Base-by-base conservation (phyloP, 345 rosid genomes). In the Euphorbia pulcherrima region DNA sequence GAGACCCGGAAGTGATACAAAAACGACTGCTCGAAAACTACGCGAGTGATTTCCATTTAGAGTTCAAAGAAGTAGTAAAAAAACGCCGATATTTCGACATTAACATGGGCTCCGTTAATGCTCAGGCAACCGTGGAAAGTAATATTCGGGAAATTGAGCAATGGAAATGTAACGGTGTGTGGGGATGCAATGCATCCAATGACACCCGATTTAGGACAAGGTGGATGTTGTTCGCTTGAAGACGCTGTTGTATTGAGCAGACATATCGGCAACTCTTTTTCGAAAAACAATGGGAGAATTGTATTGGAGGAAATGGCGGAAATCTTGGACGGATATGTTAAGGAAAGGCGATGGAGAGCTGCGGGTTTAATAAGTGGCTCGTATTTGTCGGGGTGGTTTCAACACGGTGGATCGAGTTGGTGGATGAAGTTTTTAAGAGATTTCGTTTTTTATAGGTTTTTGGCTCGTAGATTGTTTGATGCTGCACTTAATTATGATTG, bases 121-220 rank as follows among this genome's bases (percentile, higher is more conserved):
- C 62, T 67, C 5, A 67, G 82, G 64, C 29, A 69, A 17, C 88
- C 84, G 0, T 82, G 86, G 86, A 28, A 69, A 23, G 39, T 84
- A 4, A 3, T 82, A 0, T 41, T 77, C 1, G 80, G 77, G 23
- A 81, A 67, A 13, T 54, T 83, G n/a, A 77, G 78, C 61, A 74
- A 66, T 39, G 79, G 70, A 8, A 82, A 77, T 60, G 18, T 83
- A 4, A 78, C 83, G 0, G 73, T 83, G 17, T 84, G 73, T 0
- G 87, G 87, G 0, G 85, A 83, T 12, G 89, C 89, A 24, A 82
- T 85, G 77, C 89, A 85, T 47, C 84, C 84, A 13, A 83, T 77
- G 84, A 85, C 83, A 1, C 87, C n/a, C n/a, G n/a, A n/a, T n/a
- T n/a, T n/a, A n/a, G n/a, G n/a, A n/a, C n/a, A n/a, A n/a, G n/a